Conservation (phyloP, 2,329 filamentous ascomycete species). For the Pochonia chlamydosporia region DNA sequence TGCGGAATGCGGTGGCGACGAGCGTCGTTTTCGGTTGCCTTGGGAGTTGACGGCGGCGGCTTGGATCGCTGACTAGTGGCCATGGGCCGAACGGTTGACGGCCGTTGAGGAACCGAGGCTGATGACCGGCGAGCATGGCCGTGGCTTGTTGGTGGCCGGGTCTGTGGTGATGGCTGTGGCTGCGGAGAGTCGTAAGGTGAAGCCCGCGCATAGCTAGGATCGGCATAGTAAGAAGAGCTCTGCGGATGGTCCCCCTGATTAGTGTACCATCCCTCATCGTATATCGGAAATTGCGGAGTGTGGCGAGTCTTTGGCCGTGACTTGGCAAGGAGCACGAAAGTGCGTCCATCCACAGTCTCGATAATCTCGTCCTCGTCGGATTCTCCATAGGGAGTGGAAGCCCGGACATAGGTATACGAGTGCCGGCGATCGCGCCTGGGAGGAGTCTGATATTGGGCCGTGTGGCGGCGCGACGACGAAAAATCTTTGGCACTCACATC, state of each 20-base stretch:
- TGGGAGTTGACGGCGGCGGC: slow-evolving; percentile 30
- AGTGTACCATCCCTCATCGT: slow-evolving; percentile 51
- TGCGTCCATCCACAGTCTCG: slow-evolving; percentile 44
- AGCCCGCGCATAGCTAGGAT: slow-evolving; percentile 30
- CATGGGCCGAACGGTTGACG: slow-evolving; percentile 45
- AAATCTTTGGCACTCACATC: slow-evolving; percentile 58
- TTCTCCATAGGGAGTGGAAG: slow-evolving; percentile 54
- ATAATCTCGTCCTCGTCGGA: slow-evolving; percentile 59
- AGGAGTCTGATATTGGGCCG: slow-evolving; percentile 24
- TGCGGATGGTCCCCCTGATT: slow-evolving; percentile 53
- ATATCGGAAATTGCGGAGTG: slow-evolving; percentile 30
- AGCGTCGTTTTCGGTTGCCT: slow-evolving; percentile 56
- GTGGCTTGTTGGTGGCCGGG: slow-evolving; percentile 35
- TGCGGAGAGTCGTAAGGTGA: slow-evolving; percentile 36
- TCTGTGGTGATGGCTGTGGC: slow-evolving; percentile 27
- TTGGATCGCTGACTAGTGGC: slow-evolving; percentile 19
- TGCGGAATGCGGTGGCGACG: slow-evolving; percentile 69
- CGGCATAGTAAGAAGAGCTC: slow-evolving; percentile 32
- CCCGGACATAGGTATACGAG: slow-evolving; percentile 54
- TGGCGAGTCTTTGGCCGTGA: slow-evolving; percentile 32
- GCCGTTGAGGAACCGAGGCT: slow-evolving; percentile 43
- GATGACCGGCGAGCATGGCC: slow-evolving; percentile 42
- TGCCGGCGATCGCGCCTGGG: slow-evolving; percentile 47
- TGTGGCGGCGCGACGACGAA: slow-evolving; percentile 37
- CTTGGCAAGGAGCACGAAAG: slow-evolving; percentile 47